Evolutionary conservation across 2,329 filamentous ascomycete genomes (phyloP), one percentile per base, ranked within the genome.

Genomic region (Pseudopithomyces maydicus): DNA sequence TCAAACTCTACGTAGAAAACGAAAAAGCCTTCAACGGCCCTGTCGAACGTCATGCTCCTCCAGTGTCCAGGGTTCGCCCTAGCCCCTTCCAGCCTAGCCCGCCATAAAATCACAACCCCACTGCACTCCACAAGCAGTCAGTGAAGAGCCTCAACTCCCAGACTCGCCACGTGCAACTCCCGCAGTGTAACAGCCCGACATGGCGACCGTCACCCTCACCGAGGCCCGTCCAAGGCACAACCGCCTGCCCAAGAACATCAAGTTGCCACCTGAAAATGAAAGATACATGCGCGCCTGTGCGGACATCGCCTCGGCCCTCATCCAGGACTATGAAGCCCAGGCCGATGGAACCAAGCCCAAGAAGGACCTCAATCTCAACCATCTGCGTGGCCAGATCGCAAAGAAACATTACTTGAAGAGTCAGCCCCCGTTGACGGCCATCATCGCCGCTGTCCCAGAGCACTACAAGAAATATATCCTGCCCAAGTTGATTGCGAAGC

Each of bases 381-480:
- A 87, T 56, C 78, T 99, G 64, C 88, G 95, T 44, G 88, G 91
- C 53, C 93, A 93, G 73, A 87, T 97, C 60, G 86, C 95, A 44
- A 96, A 95, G 80, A 98, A 97, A 80, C 92, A 98, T 80, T 90
- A 88, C 74, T 82, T 99, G 59, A 89, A 87, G 75, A 92, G 87
- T 59, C 91, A 96, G 66, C 95, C 95, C 32, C 92, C 96, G 23
- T 81, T 99, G 63, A 98, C 94, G 8, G 94, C 95, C 58, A 99
- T 99, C 72, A 98, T 99, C 72, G 92, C 95, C 53, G 95, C 95
- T 10, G 94, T 99, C 35, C 96, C 96, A n/a, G 95, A 99, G 75
- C 93, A 98, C 76, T 97, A 98, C 81, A 99, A 98, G 82, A 99
- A 98, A 80, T 98, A 98, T 71, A 97, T 99, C 59, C 79, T 98